Evolutionary conservation across 2,329 filamentous ascomycete species (phyloP), one percentile per base, ranked within the genome.

Genomic region (Aaosphaeria arxii): DNA sequence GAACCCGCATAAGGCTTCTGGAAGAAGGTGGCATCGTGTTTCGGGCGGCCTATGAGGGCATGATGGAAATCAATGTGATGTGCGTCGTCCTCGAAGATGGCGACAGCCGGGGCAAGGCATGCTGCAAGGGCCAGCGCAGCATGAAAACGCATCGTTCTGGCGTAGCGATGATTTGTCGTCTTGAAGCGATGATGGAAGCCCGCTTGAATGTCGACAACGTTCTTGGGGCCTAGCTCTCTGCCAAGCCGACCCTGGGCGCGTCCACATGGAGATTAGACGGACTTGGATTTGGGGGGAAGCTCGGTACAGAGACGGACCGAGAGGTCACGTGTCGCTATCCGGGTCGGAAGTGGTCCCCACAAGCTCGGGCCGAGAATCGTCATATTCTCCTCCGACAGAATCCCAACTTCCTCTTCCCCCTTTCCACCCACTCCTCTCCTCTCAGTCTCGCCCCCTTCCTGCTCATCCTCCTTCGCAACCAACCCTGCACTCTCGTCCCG

Each of bases 31-130:
- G 89, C 88, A 54, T 89, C 83, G 67, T 83, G 77, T 68, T 87
- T 87, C 46, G 94, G 91, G 35, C 89, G 74, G 63, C 94, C 94
- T 63, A 99, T 77, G 43, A 97, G 85, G 56, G 89, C 84, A 75
- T 95, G 85, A 74, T 97, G 92, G 75, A 91, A 97, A 74, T 99
- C 94, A 69, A 95, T 83, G 61, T 89, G 82, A 75, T 86, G 91
- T 58, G 95, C 91, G 71, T 99, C 92, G 67, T 99, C 94, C 58
- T 82, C 79, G 75, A 91, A 96, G 51, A 97, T 84, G 56, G 91
- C 89, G 63, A 73, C 67, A 44, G 82, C 75, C 59, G 77, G 67
- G 58, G 75, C 74, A 61, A 84, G 69, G 49, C 67, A 66, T 52
- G 68, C 67, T 61, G 63, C 62, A 52, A 69, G 56, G 56, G 58